phyloP scores from a whole-genome alignment of 306 rosid genomes.

The Abrus precatorius region DNA sequence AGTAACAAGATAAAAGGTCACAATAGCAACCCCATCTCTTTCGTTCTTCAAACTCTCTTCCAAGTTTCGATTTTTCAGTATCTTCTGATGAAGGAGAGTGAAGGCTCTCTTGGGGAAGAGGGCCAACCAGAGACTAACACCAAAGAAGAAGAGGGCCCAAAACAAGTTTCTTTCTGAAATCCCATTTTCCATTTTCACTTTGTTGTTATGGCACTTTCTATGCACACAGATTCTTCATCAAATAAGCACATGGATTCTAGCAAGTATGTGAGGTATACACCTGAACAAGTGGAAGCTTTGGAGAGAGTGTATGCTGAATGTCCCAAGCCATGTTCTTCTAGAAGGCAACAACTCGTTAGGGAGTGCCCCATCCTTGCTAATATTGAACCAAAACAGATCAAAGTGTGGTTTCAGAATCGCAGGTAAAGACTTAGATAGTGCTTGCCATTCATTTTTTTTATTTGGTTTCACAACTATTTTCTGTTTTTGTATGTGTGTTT shows the following conservation, averaged over 20 bases:
- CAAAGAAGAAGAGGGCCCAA: constrained; percentile 55
- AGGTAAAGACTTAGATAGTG: constrained; percentile 51
- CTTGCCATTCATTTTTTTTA: background rate
- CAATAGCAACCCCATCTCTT: constrained; percentile 5
- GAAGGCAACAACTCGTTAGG: constrained; percentile 82
- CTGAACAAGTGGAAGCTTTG: constrained; percentile 87
- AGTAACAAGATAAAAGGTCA: constrained; percentile 42
- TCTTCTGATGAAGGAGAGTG: constrained; percentile 78
- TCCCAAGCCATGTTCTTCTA: constrained; percentile 81
- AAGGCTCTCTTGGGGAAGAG: constrained; percentile 92
- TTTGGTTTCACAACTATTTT: background rate
- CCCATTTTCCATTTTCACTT: background rate
- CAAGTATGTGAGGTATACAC: constrained; percentile 83
- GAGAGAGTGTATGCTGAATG: constrained; percentile 85
- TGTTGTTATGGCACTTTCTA: constrained; percentile 50
- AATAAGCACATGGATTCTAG: constrained; percentile 65
- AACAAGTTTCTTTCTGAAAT: constrained; percentile 17
- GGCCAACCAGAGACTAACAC: constrained; percentile 65
- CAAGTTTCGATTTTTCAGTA: constrained; percentile 44
- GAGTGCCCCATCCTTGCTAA: constrained; percentile 77
- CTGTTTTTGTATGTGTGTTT: background rate
- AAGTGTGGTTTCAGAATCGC: constrained; percentile 93
- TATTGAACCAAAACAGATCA: constrained; percentile 86
- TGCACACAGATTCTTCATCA: constrained; percentile 59
- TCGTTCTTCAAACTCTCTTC: constrained; percentile 22